phyloP scores from a whole-genome alignment of 306 rosid genomes.

The Pterocarpus macrocarpus region DNA sequence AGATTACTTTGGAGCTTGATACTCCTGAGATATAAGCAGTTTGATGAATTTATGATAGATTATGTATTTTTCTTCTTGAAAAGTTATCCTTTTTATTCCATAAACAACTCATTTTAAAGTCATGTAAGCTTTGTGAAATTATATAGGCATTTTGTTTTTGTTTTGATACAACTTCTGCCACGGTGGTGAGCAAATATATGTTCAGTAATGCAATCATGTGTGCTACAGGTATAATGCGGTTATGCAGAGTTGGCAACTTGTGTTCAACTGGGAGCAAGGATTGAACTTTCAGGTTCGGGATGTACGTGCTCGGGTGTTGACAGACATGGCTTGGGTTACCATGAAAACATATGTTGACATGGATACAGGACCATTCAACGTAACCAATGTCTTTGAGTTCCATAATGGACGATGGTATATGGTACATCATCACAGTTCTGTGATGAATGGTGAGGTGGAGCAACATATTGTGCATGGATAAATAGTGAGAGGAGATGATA shows the following conservation, averaged over 20 bases:
- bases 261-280: constrained; percentile 91
- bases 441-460: constrained; percentile 79
- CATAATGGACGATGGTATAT: constrained; percentile 87
- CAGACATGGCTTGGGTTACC: constrained; percentile 97
- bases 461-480: constrained; percentile 77
- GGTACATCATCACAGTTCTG: constrained; percentile 97
- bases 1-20: constrained; percentile 34
- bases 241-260: constrained; percentile 87
- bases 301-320: constrained; percentile 81
- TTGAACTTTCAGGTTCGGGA: constrained; percentile 89
- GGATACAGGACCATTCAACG: constrained; percentile 85
- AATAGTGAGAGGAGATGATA: constrained; percentile 50
- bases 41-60: constrained; percentile 30
- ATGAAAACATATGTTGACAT: constrained; percentile 85
- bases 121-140: constrained; percentile 30
- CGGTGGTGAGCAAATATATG: not conserved
- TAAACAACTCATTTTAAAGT: not conserved
- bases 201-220: constrained; percentile 22
- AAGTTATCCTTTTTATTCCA: constrained; percentile 15
- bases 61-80: not conserved
- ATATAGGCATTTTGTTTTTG: not conserved
- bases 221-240: constrained; percentile 78
- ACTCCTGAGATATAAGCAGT: constrained; percentile 6
- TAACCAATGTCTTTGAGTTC: constrained; percentile 82
- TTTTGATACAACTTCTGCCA: not conserved